These are phyloP conservation scores for Ophiosphaerella herpotricha DNA, from an alignment of 2,329 filamentous ascomycete species.

Conservation along the genomic window DNA sequence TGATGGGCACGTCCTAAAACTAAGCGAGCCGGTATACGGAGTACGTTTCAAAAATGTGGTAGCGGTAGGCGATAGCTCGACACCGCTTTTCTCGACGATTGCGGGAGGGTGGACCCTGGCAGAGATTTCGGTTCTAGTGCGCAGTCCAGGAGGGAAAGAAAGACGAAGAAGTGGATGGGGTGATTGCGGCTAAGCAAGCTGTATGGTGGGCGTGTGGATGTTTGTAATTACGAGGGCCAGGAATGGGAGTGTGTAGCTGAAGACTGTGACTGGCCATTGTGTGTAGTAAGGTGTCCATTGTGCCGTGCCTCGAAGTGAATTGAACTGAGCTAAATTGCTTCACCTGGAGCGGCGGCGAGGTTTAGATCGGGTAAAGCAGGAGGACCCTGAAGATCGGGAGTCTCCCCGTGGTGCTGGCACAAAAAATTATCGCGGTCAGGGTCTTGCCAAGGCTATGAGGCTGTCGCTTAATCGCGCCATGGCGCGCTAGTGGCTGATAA, in stretches of 20 bases:
- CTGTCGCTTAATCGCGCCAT: conserved; percentile 3
- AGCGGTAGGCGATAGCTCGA: conserved; percentile 9
- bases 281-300: too few species aligned
- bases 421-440: background rate
- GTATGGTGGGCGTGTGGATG: too few species aligned
- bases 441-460: conserved; percentile 1
- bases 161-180: too few species aligned
- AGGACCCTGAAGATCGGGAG: conserved; percentile 2
- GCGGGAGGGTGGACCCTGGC: background rate
- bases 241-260: too few species aligned
- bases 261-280: too few species aligned
- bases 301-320: too few species aligned
- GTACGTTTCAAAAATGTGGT: conserved; percentile 26
- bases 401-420: too few species aligned
- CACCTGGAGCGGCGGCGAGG: too few species aligned
- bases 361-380: too few species aligned
- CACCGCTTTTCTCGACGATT: conserved; percentile 23
- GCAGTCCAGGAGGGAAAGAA: conserved; percentile 11
- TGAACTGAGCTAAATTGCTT: too few species aligned
- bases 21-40: conserved; percentile 23
- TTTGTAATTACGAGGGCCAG: too few species aligned
- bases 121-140: conserved; percentile 29
- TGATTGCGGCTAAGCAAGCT: too few species aligned
- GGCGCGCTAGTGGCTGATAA: conserved; percentile 1
- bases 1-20: conserved; percentile 16